Base-by-base conservation (phyloP, 2,329 filamentous ascomycete genomes). In the Anthostomella pinea region DNA sequence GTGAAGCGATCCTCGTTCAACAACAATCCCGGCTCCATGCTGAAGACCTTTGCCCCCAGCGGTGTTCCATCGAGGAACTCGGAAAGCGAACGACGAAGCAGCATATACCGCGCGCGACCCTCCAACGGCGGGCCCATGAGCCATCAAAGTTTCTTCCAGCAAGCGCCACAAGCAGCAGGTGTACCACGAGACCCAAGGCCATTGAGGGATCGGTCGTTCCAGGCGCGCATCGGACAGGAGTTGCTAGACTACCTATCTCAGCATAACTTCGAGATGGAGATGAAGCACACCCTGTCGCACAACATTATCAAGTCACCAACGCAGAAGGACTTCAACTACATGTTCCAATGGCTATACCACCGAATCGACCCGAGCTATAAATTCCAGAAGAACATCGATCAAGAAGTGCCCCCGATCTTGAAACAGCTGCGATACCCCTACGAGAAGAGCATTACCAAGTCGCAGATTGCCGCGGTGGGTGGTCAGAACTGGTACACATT, bases 401-500 rank as follows among this genome's bases (percentile, higher is more conserved):
- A 91, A 38, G 94, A 98, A 60, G 90, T 97, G 0, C 90, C 91
- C 9, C 83, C 89, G 0, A 82, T 98, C 28, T 69, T 98, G 41
- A 95, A 95, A 59, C 91, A 96, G 59, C 69, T 98, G 56, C 81
- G 91, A 35, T 98, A 98, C 58, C 93, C 93, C 0, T 98, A 89
- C 58, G 89, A 95, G 56, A 87, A 89, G 63, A 90, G 83, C 56
- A 97, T 98, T 53, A 95, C 89, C 36, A 98, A 97, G 64, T 95
- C 88, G 34, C 89, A 95, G 58, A 88, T 98, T 39, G 81, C 88
- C 0, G 93, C 94, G 2, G 93, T 97, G 0, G 93, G 93, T 48
- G 91, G 90, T 3, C 89, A 95, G 64, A 97, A 97, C 59, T 98
- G 93, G 93, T 85, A 85, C 45, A 93, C 88, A 0, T 97, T 98